phyloP scores from a whole-genome alignment of 495 filamentous ascomycete genomes.

The Penicillium longicatenatum region DNA sequence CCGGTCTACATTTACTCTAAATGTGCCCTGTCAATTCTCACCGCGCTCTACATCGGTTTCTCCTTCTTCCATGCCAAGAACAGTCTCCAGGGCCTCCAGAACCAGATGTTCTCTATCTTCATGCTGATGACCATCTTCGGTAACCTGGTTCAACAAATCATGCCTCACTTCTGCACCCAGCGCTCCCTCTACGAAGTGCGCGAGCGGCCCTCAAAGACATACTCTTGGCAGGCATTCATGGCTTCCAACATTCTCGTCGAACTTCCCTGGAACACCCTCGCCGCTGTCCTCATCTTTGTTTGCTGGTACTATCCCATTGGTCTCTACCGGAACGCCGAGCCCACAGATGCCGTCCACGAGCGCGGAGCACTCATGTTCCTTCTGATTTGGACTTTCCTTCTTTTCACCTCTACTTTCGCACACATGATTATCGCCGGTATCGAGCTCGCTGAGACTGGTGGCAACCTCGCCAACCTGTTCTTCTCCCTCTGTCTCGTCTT shows the following conservation, averaged over 20 bases:
- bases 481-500: conserved; percentile 66
- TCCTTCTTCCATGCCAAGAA: conserved; percentile 80
- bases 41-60: conserved; percentile 83
- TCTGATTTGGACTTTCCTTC: conserved; percentile 54
- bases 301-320: conserved; percentile 74
- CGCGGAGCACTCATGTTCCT: conserved; percentile 63
- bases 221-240: conserved; percentile 75
- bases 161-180: conserved; percentile 69
- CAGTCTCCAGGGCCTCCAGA: conserved; percentile 79
- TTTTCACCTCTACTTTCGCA: conserved; percentile 64
- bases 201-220: conserved; percentile 71
- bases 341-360: conserved; percentile 45
- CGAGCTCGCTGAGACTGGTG: conserved; percentile 62
- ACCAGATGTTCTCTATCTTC: conserved; percentile 91
- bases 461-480: conserved; percentile 61
- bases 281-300: conserved; percentile 61
- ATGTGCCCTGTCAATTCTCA: conserved; percentile 51
- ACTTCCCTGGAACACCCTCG: conserved; percentile 71
- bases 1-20: conserved; percentile 64
- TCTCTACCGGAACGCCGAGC: conserved; percentile 54
- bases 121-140: conserved; percentile 82
- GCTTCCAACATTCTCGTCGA: conserved; percentile 71
- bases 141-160: conserved; percentile 76
- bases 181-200: conserved; percentile 72
- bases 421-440: conserved; percentile 67